Base-by-base conservation (phyloP, 1,284 basidiomycete species). In the Leccinum laetum region DNA sequence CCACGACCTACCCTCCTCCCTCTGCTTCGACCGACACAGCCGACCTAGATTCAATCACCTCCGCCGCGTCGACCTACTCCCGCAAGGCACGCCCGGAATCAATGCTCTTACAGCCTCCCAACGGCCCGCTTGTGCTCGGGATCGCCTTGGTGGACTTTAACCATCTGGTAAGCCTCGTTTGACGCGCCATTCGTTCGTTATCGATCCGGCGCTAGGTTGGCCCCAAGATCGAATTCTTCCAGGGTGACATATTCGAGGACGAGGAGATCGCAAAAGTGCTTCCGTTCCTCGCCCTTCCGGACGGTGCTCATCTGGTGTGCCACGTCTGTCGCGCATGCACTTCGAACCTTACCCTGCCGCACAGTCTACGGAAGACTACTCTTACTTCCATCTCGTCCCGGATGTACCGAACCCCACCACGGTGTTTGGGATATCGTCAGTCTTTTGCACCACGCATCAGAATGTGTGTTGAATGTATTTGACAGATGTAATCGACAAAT, bases 221-320 rank as follows among this genome's bases (percentile, higher is more conserved):
- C 1, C 96, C 96, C 10, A 90, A 88, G 61, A 92, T 98, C 67
- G 95, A 98, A 77, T 98, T 91, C 76, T 81, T 84, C 63, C 79
- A 83, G 69, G 88, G 89, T 3, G 84, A 85, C 2, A 83, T 96
- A 53, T 88, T 90, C 67, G 86, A 92, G 39, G 90, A 97, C 72
- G 91, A 94, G 67, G 92, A 93, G 71, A 83, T 97, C 58, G 81
- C 84, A 46, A 90, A 91, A 73, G 89, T 95, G 53, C 81, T 99
- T 18, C 97, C 97, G 0, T 99, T 99, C 80, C 84, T 99, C n/a
- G 98, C 97, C 0, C 84, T 99, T 21, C 97, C 97, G 0, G 98
- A 99, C 73, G 97, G 97, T 32, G 96, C 96, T 13, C 97, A 99
- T 79, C 79, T 99, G 69, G 94, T 96, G 72, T 68, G 74, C 82